These are phyloP conservation scores for Lomentospora prolificans DNA, from an alignment of 2,329 filamentous ascomycete species.

Conservation along the genomic window DNA sequence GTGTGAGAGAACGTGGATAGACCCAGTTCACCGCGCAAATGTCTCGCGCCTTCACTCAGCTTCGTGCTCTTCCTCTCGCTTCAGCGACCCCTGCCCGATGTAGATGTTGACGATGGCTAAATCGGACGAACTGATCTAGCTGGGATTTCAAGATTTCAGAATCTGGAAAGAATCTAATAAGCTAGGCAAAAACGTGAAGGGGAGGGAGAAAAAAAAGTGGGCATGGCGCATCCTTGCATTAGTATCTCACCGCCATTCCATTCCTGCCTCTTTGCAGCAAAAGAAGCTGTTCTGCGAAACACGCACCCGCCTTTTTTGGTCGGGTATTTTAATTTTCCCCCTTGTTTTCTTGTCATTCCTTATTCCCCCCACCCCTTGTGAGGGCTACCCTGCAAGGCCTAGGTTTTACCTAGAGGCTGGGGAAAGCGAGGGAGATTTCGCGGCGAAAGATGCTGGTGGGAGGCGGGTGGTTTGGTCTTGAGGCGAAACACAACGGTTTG, in stretches of 20 bases:
- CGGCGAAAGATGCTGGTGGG: too few relatives aligned
- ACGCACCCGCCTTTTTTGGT: background rate
- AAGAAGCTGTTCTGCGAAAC: background rate
- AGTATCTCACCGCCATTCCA: slow-evolving; percentile 8
- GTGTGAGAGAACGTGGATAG: slow-evolving; percentile 1
- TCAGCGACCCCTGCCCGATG: background rate
- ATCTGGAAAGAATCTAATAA: background rate
- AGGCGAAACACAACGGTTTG: background rate
- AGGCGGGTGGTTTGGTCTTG: too few relatives aligned
- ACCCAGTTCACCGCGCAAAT: background rate
- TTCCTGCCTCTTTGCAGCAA: background rate
- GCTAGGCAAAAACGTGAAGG: background rate
- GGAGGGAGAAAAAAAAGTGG: background rate
- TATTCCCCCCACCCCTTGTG: background rate
- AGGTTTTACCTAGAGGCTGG: too few relatives aligned
- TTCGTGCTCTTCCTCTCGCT: background rate
- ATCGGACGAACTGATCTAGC: background rate
- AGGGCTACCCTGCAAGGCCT: too few relatives aligned
- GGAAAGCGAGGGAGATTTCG: too few relatives aligned
- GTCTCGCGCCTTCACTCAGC: background rate
- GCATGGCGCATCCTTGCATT: slow-evolving; percentile 8
- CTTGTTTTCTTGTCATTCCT: background rate
- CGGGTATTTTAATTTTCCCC: background rate
- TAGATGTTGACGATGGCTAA: background rate
- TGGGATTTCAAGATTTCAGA: background rate